A percentile compares a stretch with the other conserved stretches of the same genome.
phyloP scores from a whole-genome alignment of 176 grass and related monocot species.

The Paspalum vaginatum region DNA sequence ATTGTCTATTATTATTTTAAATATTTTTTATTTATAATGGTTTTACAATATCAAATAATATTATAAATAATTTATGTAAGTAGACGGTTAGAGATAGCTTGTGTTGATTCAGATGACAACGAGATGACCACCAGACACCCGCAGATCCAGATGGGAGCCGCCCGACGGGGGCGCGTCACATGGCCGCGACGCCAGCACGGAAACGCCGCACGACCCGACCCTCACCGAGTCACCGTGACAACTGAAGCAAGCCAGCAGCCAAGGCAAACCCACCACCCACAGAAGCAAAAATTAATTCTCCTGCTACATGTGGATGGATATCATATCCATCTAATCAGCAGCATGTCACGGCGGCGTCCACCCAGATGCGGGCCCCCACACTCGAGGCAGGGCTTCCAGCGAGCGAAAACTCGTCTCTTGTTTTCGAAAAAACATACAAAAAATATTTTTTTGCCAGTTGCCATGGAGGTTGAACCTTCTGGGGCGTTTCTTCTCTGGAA shows the following conservation, averaged over 20 bases:
- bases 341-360: slow-evolving; percentile 8
- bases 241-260: background rate
- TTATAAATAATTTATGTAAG: too few relatives aligned
- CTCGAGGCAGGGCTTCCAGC: background rate
- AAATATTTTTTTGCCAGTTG: background rate
- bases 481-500: background rate
- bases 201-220: background rate
- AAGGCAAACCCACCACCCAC: background rate
- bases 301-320: slow-evolving; percentile 20
- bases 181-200: background rate
- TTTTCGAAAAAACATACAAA: too few relatives aligned
- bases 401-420: background rate
- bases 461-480: background rate
- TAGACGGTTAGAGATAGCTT: too few relatives aligned
- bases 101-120: too few relatives aligned
- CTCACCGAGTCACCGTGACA: too few relatives aligned
- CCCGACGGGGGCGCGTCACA: background rate
- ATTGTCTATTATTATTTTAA: too few relatives aligned
- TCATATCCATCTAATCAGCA: slow-evolving; percentile 33
- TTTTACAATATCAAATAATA: too few relatives aligned
- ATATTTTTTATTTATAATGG: too few relatives aligned
- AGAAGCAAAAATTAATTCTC: slow-evolving; percentile 31
- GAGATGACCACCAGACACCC: background rate
- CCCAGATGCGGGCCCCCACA: background rate
- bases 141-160: background rate